Conservation (phyloP, 1,139 yeast genomes). For the Yamadazyma atmosphaerica region DNA sequence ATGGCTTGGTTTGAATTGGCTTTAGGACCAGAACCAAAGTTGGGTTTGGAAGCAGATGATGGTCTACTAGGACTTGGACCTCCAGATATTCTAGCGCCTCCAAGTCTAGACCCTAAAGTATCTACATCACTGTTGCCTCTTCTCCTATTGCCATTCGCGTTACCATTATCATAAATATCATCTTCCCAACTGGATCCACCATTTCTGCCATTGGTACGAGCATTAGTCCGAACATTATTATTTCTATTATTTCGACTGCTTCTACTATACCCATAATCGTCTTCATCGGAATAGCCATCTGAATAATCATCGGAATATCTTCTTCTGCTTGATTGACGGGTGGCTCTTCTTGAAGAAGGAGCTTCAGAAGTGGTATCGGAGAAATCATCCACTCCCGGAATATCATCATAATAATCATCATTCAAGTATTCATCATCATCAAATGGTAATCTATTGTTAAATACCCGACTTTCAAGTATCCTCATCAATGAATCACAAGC, state of each 20-base stretch:
- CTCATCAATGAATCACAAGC: conserved; percentile 89
- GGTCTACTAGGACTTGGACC: conserved; percentile 38
- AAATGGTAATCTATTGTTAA: conserved; percentile 55
- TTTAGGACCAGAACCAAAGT: conserved; percentile 44
- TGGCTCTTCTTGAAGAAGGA: conserved; percentile 29
- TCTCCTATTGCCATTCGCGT: conserved; percentile 23
- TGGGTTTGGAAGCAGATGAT: conserved; percentile 53
- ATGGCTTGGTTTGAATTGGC: conserved; percentile 73
- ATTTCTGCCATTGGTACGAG: conserved; percentile 19
- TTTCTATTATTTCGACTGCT: conserved; percentile 14
- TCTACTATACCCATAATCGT: conserved; percentile 19
- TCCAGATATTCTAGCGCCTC: conserved; percentile 28
- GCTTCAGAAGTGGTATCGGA: conserved; percentile 45
- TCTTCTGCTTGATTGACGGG: conserved; percentile 28
- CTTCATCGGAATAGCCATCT: conserved; percentile 40
- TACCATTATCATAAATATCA: conserved; percentile 66
- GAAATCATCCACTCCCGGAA: conserved; percentile 57
- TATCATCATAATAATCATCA: conserved; percentile 67
- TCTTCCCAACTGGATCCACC: conserved; percentile 63
- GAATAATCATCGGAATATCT: conserved; percentile 45
- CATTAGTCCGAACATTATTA: conserved; percentile 3
- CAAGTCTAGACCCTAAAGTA: conserved; percentile 31
- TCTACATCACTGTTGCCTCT: conserved; percentile 38
- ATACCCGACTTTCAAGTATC: conserved; percentile 82
- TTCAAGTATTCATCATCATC: conserved; percentile 56